Percentiles rank a stretch among this genome's conserved stretches.
phyloP scores from a whole-genome alignment of 352 stramenopile species.

The Phytophthora vignae region DNA sequence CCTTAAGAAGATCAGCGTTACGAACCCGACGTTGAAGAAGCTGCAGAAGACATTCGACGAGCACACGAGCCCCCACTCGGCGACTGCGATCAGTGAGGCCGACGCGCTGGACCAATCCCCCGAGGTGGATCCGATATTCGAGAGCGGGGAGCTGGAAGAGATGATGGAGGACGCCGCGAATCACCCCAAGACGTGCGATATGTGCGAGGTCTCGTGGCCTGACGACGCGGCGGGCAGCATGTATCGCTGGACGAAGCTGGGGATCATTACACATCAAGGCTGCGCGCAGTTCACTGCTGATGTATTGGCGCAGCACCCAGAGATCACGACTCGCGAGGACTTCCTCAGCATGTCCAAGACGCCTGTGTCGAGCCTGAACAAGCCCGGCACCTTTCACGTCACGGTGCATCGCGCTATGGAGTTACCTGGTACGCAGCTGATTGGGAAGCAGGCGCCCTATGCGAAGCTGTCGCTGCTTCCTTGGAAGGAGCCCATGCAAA shows the following conservation, averaged over 20 bases:
- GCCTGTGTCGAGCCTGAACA: conserved; percentile 62
- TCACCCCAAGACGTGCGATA: conserved; percentile 61
- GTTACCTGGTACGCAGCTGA: conserved; percentile 65
- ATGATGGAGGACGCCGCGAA: conserved; percentile 34
- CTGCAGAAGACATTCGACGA: conserved; percentile 82
- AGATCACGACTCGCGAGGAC: conserved; percentile 63
- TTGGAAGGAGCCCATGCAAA: conserved; percentile 89
- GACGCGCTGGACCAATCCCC: conserved; percentile 65
- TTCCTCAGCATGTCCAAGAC: conserved; percentile 58
- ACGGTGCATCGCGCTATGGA: conserved; percentile 81
- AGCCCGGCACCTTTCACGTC: conserved; percentile 77
- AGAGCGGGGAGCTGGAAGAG: conserved; percentile 65
- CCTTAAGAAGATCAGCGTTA: conserved; percentile 69
- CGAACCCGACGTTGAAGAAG: conserved; percentile 74
- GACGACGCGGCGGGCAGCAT: conserved; percentile 67
- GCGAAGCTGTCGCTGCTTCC: conserved; percentile 78
- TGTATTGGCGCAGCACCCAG: conserved; percentile 61
- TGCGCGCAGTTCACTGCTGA: conserved; percentile 82
- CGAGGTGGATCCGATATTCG: conserved; percentile 79
- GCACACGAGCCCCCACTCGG: conserved; percentile 43
- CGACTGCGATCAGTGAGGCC: conserved; percentile 40
- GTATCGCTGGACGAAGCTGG: conserved; percentile 57
- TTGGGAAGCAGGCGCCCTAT: conserved; percentile 76
- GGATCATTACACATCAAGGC: conserved; percentile 73
- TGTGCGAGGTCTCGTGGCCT: conserved; percentile 87